Evolutionary conservation across 305 asterid species (phyloP).

Genomic region (Solanum aculeatissimum): DNA sequence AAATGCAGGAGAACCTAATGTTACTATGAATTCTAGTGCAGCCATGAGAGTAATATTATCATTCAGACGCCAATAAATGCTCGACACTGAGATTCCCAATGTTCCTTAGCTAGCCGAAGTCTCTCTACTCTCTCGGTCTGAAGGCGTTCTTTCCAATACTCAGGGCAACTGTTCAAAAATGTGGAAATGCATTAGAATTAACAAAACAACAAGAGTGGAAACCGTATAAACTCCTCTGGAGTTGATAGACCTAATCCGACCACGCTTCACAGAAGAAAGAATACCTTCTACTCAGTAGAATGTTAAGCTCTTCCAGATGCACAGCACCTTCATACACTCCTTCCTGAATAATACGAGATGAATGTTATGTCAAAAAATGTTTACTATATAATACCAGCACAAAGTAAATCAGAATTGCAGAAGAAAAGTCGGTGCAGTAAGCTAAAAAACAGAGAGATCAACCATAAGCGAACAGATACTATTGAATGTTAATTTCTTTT

Average conservation of each 20-base stretch:
- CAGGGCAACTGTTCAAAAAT: conserved; percentile 50
- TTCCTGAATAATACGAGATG: conserved; percentile 21
- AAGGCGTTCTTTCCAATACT: conserved; percentile 69
- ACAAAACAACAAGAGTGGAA: background rate
- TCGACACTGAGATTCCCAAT: conserved; percentile 82
- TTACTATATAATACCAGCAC: background rate
- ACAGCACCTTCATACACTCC: conserved; percentile 65
- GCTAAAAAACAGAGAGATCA: background rate
- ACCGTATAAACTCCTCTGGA: background rate
- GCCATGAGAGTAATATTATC: background rate
- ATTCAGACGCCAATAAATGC: conserved; percentile 52
- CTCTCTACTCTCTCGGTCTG: conserved; percentile 62
- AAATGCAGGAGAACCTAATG: background rate
- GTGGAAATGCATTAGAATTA: background rate
- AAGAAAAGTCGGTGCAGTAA: background rate
- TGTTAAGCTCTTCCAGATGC: conserved; percentile 82
- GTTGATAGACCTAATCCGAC: background rate
- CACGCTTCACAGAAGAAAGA: background rate
- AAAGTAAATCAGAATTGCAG: background rate
- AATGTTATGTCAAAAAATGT: background rate
- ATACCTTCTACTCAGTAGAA: conserved; percentile 63
- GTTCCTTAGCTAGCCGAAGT: conserved; percentile 66
- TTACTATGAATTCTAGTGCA: background rate
- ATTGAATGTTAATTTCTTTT: background rate
- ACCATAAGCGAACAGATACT: background rate